Evolutionary conservation across 2,329 filamentous ascomycete genomes (phyloP), one percentile per base, ranked within the genome.

Genomic region (Hymenoscyphus occultus): DNA sequence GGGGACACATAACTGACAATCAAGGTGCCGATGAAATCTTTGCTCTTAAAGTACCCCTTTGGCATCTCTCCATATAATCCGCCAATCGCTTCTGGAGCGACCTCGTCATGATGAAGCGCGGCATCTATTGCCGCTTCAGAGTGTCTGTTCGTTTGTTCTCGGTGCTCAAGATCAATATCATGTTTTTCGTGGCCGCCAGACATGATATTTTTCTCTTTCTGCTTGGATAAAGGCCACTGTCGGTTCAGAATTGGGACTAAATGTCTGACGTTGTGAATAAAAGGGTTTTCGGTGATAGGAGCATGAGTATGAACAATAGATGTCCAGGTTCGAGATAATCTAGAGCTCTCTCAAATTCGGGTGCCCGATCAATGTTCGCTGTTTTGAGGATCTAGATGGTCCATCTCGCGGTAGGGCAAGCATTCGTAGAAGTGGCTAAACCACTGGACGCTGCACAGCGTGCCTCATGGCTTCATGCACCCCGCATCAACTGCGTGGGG

Each of bases 11-110:
- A 67, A 62, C 64, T 61, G 28, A 67, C 67, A 39, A 63, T 63
- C n/a, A 70, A 59, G 13, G 68, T 69, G 35, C 68, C 68, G 28
- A 69, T 59, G 39, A 70, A 70, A 48, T 63, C 61, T 39, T 39
- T 59, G 59, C 68, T 70, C 28, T 35, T 28, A 57, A 64, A 69
- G 60, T 70, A 70, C 3, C 60, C 57, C 60, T 65, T 60, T 54
- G 68, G 64, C 62, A 63, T 63, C 62, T 63, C 62, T 19, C 35
- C 57, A 35, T 63, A 63, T 16, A 63, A n/a, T 14, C 62, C 62
- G 12, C 62, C 62, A 35, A 63, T 59, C 5, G 62, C 62, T 35
- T 63, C 62, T 16, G 62, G 62, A 5, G 62, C 56, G 19, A 63
- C 45, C 28, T 35, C 28, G n/a, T 63, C 62, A 39, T 63, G 62